Evolutionary conservation across 2,329 filamentous ascomycete species (phyloP).

Genomic region (Arthrobotrys sphaeroides): DNA sequence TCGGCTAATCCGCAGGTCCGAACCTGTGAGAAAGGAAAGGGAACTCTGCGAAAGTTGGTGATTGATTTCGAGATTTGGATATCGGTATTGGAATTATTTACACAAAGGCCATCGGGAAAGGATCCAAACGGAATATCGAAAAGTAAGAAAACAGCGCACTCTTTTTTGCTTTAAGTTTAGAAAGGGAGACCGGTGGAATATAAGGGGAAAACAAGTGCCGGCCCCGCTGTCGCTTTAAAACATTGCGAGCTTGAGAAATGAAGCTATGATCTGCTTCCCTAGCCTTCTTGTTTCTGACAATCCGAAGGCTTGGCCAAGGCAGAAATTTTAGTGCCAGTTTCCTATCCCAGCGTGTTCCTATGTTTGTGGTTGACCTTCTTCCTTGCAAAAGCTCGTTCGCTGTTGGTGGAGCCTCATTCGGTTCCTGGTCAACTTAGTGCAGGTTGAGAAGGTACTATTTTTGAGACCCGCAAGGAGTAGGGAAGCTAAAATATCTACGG

Average conservation of each 20-base stretch:
- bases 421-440: constrained; percentile 9
- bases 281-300: constrained; percentile 5
- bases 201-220: constrained; percentile 17
- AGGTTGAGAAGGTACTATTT: too few species aligned
- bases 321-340: constrained; percentile 11
- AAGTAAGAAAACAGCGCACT: background rate
- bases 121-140: constrained; percentile 6
- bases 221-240: constrained; percentile 14
- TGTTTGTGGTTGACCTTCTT: too few species aligned
- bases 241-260: constrained; percentile 24
- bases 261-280: constrained; percentile 22
- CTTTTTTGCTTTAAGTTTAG: background rate
- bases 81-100: too few species aligned
- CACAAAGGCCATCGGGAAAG: background rate
- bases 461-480: constrained; percentile 1
- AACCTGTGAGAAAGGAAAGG: background rate
- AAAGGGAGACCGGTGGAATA: background rate
- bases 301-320: constrained; percentile 8
- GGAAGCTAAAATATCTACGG: too few species aligned
- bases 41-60: background rate
- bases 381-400: too few species aligned
- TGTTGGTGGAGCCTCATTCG: background rate
- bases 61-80: background rate
- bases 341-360: background rate
- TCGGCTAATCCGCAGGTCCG: too few species aligned